A percentile compares a stretch with the other conserved stretches of the same genome.
Evolutionary conservation across 2,329 filamentous ascomycete species (phyloP).

Genomic region (Pseudocercospora crystallina): DNA sequence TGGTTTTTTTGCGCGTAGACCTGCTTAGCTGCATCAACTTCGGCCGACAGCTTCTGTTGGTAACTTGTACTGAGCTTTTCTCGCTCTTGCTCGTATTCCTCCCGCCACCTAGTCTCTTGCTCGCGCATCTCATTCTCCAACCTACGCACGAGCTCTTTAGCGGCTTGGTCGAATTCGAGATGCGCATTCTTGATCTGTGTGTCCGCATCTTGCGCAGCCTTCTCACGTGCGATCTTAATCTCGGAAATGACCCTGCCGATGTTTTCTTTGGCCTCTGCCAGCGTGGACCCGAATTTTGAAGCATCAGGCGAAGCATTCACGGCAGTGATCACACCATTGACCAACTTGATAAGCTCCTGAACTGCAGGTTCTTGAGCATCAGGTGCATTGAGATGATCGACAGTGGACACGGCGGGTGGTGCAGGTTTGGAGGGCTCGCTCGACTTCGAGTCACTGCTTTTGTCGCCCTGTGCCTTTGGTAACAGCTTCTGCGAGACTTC

Average conservation of each 20-base stretch:
- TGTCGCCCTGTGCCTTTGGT: constrained; percentile 21
- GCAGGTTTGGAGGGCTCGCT: constrained; percentile 46
- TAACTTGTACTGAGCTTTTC: constrained; percentile 75
- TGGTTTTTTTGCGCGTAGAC: constrained; percentile 78
- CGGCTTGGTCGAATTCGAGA: constrained; percentile 80
- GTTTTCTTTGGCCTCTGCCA: constrained; percentile 83
- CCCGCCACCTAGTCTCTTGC: constrained; percentile 79
- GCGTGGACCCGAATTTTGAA: constrained; percentile 72
- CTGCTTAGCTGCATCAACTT: constrained; percentile 76
- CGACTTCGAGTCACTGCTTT: constrained; percentile 26
- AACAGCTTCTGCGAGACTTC: constrained; percentile 15
- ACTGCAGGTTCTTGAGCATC: constrained; percentile 82
- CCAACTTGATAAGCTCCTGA: constrained; percentile 88
- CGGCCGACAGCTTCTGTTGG: constrained; percentile 73
- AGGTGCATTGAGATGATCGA: constrained; percentile 74
- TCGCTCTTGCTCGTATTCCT: constrained; percentile 86
- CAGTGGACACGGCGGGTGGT: constrained; percentile 50
- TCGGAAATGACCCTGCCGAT: constrained; percentile 74
- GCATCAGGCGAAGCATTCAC: constrained; percentile 83
- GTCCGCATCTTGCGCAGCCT: constrained; percentile 69
- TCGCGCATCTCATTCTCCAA: constrained; percentile 78
- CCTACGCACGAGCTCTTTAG: constrained; percentile 82
- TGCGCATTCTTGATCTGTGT: constrained; percentile 69
- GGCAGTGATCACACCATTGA: constrained; percentile 93
- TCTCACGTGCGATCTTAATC: constrained; percentile 71